Evolutionary conservation across 768 basidiomycete genomes (phyloP).

Genomic region (Lentinus tigrinus): DNA sequence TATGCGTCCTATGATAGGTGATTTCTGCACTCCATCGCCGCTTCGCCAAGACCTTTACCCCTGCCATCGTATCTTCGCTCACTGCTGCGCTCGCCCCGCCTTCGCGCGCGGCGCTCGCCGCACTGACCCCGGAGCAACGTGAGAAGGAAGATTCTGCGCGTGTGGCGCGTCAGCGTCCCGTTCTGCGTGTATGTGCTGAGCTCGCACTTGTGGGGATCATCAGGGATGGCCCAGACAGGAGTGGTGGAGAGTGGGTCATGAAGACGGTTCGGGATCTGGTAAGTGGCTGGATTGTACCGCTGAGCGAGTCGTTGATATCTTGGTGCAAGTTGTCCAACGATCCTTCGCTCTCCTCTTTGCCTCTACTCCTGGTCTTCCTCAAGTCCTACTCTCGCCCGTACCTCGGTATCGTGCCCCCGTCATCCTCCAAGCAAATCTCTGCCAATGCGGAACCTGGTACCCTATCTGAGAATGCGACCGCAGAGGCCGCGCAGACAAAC

Average conservation of each 20-base stretch:
- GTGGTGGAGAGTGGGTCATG: constrained; percentile 89
- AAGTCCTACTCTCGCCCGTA: constrained; percentile 90
- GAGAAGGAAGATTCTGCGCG: constrained; percentile 90
- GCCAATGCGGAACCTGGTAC: constrained; percentile 54
- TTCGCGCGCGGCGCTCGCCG: constrained; percentile 52
- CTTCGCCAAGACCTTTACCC: constrained; percentile 79
- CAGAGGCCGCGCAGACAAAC: constrained; percentile 25
- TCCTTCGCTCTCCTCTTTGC: constrained; percentile 81
- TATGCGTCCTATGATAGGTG: constrained; percentile 50
- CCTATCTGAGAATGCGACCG: constrained; percentile 41
- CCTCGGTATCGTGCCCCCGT: constrained; percentile 67
- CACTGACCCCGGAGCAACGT: constrained; percentile 69
- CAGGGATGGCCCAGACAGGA: constrained; percentile 63
- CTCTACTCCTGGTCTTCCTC: constrained; percentile 87
- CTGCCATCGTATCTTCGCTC: constrained; percentile 61
- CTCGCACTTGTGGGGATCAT: constrained; percentile 86
- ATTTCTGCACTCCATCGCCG: constrained; percentile 87
- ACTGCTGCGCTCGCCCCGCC: constrained; percentile 58
- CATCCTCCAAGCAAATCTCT: constrained; percentile 58
- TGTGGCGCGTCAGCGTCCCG: constrained; percentile 77
- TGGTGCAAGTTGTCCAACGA: constrained; percentile 76
- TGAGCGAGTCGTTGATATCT: not conserved
- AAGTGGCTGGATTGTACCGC: constrained; percentile 30
- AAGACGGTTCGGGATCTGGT: constrained; percentile 84
- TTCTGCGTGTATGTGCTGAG: constrained; percentile 86